A percentile compares a stretch with the other conserved stretches of the same genome.
These are phyloP conservation scores for Sanghuangporus sanghuang DNA, from an alignment of 1,284 basidiomycete species.

Conservation along the genomic window DNA sequence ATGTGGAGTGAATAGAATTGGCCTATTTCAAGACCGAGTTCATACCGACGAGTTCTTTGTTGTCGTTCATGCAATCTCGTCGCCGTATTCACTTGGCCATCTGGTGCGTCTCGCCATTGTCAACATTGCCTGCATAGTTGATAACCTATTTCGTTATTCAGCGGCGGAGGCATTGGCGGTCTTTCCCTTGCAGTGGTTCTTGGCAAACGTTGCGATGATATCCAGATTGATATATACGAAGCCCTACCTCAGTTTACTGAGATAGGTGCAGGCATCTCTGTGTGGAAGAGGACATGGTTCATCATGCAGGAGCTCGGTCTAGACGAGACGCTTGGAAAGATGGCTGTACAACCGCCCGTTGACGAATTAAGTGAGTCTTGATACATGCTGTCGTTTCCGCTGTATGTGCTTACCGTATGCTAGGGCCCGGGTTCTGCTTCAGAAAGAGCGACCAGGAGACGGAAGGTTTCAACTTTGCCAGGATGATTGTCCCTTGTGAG, in stretches of 20 bases:
- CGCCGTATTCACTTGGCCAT: constrained; percentile 8
- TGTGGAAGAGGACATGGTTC: constrained; percentile 37
- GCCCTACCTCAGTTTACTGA: constrained; percentile 30
- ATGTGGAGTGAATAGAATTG: not conserved
- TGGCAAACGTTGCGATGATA: constrained; percentile 23
- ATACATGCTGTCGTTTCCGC: constrained; percentile 5
- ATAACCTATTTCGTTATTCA: constrained; percentile 12
- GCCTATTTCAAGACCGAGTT: not conserved
- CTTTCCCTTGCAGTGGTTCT: constrained; percentile 33
- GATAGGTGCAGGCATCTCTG: constrained; percentile 32
- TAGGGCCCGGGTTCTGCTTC: constrained; percentile 19
- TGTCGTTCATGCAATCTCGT: not conserved
- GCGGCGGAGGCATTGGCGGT: constrained; percentile 35
- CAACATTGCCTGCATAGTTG: not conserved
- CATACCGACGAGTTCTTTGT: not conserved
- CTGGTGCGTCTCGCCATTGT: constrained; percentile 1
- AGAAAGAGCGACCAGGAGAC: constrained; percentile 26
- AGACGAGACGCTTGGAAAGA: constrained; percentile 26
- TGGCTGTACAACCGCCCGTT: constrained; percentile 21
- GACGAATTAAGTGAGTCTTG: constrained; percentile 15
- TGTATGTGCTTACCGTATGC: constrained; percentile 11
- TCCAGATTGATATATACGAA: constrained; percentile 34
- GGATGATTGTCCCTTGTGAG: constrained; percentile 27
- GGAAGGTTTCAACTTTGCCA: constrained; percentile 26
- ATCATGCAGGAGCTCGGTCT: constrained; percentile 32